These are phyloP conservation scores for Quercus agrifolia DNA, from an alignment of 306 rosid genomes.

Conservation along the genomic window DNA sequence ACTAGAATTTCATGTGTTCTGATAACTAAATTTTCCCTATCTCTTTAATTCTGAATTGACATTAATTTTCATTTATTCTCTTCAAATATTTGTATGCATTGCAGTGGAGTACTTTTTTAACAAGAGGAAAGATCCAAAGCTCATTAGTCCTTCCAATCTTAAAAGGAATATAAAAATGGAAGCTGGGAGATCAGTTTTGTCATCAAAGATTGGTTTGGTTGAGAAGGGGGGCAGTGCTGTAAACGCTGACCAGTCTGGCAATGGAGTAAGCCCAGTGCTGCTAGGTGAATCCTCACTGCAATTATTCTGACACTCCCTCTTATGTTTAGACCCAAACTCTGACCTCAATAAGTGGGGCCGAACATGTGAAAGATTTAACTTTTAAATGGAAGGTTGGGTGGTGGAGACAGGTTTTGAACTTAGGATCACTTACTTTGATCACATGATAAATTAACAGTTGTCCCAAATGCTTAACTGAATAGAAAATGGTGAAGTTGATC, in stretches of 20 bases:
- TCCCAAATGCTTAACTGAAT: too few relatives aligned
- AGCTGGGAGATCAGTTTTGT: not conserved
- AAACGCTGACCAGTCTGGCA: not conserved
- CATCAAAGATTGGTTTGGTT: slow-evolving; percentile 2
- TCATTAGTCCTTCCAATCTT: slow-evolving; percentile 4
- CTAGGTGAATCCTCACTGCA: slow-evolving; percentile 8
- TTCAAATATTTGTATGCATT: slow-evolving; percentile 23
- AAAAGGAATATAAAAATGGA: not conserved
- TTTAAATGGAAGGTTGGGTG: too few relatives aligned
- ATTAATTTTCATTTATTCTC: not conserved
- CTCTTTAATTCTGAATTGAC: slow-evolving; percentile 1
- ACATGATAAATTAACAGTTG: too few relatives aligned
- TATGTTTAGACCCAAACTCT: not conserved
- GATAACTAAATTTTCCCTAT: not conserved
- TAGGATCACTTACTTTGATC: too few relatives aligned
- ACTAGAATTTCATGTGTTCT: not conserved
- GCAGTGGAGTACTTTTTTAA: slow-evolving; percentile 56
- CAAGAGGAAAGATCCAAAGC: slow-evolving; percentile 15
- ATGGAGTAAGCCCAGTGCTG: not conserved
- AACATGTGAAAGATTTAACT: not conserved
- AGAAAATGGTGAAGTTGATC: too few relatives aligned
- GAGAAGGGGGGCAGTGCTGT: not conserved
- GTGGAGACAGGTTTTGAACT: too few relatives aligned
- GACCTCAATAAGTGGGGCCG: too few relatives aligned
- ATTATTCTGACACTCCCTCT: not conserved